Percentiles rank a stretch among this genome's conserved stretches.
Evolutionary conservation across 169 alveolate genomes (phyloP).

Genomic region (Eimeria brunetti): DNA sequence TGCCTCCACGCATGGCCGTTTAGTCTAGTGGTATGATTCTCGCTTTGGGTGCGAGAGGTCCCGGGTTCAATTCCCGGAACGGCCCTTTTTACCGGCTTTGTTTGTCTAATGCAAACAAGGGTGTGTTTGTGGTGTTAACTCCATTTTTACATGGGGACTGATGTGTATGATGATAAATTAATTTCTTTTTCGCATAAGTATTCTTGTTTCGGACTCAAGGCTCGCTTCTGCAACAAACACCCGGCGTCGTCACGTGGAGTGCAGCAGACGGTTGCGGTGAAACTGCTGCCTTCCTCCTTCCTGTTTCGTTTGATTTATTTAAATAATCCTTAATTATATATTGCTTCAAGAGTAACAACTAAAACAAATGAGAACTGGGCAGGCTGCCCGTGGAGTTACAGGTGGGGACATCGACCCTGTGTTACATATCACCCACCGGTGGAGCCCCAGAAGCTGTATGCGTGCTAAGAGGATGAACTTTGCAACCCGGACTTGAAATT

Average conservation of each 20-base stretch:
- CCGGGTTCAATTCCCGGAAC: constrained; percentile 83
- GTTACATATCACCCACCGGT: constrained; percentile 10
- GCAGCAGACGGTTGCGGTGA: not conserved
- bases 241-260: not conserved
- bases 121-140: not conserved
- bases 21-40: constrained; percentile 81
- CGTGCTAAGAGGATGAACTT: not conserved
- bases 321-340: not conserved
- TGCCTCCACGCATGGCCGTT: constrained; percentile 13
- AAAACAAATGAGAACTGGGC: not conserved
- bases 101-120: not conserved
- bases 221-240: not conserved
- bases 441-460: constrained; percentile 24
- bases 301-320: not conserved
- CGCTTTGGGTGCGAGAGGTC: constrained; percentile 81
- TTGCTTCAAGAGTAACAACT: not conserved
- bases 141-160: not conserved
- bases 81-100: not conserved
- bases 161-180: not conserved
- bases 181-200: not conserved
- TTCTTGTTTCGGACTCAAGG: not conserved
- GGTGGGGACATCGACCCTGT: constrained; percentile 38
- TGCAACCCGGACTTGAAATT: too few relatives aligned
- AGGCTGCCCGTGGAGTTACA: not conserved
- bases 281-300: not conserved